Base-by-base conservation (phyloP, 371 early-diverging fungal species). In the Mycotypha africana region DNA sequence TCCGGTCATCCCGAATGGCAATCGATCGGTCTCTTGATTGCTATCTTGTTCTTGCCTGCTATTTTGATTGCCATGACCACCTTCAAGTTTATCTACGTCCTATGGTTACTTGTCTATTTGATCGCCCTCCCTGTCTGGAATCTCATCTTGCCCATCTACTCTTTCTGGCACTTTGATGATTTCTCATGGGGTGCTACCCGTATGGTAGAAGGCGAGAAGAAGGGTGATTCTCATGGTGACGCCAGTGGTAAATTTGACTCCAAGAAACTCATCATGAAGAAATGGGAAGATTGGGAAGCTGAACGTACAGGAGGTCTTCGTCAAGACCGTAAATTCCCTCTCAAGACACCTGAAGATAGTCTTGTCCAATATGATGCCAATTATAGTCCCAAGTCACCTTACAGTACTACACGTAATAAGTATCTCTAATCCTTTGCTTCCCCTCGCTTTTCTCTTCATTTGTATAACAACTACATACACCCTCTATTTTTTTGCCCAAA, bases 121-220 rank as follows among this genome's bases (percentile, higher is more conserved):
- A 44, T 67, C 31, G 87, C 92, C 21, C 65, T 96, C 20, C 96
- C 96, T 4, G 78, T 98, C n/a, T 98, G 99, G 99, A 95, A 96
- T 67, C 79, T 91, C 51, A 64, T 92, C 8, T 76, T 98, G 5
- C 98, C 98, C 2, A 47, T 89, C 2, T 98, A 98, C 53, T 86
- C 96, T 1, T 91, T 82, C 74, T 97, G 97, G 97, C 92, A 93
- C 58, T 92, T 95, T 65, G 97, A 97, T 53, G 94, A 97, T 67
- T 95, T 97, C 57, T 79, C 85, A 20, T 97, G 97, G 93, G 93
- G 93, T 40, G 84, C 85, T 19, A 92, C 92, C 3, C 76, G 92
- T 43, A 81, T 87, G 39, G 79, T 89, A 14, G 61, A 76, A 3
- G 94, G 83, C 15, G 82, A 86, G 54, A 78, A 74, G 58, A 79